phyloP scores from a whole-genome alignment of 2,329 filamentous ascomycete genomes.

The Decorospora gaudefroyi region DNA sequence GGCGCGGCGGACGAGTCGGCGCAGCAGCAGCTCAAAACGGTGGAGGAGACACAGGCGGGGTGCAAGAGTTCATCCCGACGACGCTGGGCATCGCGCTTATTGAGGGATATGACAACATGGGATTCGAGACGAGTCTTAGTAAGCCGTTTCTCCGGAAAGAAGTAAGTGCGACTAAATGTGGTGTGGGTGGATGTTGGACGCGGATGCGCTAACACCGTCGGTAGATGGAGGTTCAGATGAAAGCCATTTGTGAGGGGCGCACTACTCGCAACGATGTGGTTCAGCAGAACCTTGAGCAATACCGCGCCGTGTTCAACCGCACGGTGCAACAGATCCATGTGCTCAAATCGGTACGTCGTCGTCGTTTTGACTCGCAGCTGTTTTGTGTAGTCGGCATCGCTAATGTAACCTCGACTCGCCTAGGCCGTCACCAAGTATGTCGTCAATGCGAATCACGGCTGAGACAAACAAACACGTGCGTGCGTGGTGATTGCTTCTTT shows the following conservation, averaged over 20 bases:
- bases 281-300: conserved; percentile 81
- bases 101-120: conserved; percentile 92
- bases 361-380: conserved; percentile 11
- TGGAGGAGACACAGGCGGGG: conserved; percentile 51
- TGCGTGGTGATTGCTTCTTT: conserved; percentile 11
- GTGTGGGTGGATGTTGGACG: conserved; percentile 5
- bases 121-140: conserved; percentile 86
- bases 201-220: conserved; percentile 17
- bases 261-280: conserved; percentile 76
- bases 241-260: conserved; percentile 88
- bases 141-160: conserved; percentile 97
- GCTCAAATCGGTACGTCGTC: conserved; percentile 57
- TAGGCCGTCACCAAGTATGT: conserved; percentile 51
- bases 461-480: conserved; percentile 30
- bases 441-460: conserved; percentile 45
- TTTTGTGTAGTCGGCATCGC: conserved; percentile 23
- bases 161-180: conserved; percentile 40
- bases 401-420: conserved; percentile 15
- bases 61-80: conserved; percentile 91
- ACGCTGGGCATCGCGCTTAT: conserved; percentile 89
- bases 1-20: conserved; percentile 55
- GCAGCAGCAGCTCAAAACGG: conserved; percentile 47
- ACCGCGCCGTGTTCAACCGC: conserved; percentile 81
- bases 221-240: conserved; percentile 93
- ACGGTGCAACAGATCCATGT: conserved; percentile 74